Evolutionary conservation across 2,329 filamentous ascomycete genomes (phyloP).

Genomic region (Penicillium brasilianum): DNA sequence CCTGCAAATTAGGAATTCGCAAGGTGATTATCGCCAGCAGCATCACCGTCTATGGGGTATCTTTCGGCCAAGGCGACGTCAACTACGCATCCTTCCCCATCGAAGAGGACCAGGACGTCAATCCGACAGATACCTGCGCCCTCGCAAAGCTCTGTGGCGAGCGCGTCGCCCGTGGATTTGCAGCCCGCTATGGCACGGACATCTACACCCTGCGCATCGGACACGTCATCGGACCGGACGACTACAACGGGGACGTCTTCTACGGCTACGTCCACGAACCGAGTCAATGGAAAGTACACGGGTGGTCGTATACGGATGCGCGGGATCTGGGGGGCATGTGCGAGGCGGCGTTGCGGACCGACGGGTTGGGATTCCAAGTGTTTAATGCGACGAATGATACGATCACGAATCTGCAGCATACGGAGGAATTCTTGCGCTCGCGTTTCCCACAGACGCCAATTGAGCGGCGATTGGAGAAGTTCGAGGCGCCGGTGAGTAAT

Average conservation of each 20-base stretch:
- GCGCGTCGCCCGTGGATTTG: constrained; percentile 61
- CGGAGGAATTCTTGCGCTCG: constrained; percentile 57
- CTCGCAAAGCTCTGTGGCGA: constrained; percentile 66
- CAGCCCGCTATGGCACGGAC: constrained; percentile 59
- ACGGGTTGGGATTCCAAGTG: constrained; percentile 63
- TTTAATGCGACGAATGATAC: constrained; percentile 68
- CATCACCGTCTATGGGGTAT: constrained; percentile 67
- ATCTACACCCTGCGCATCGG: constrained; percentile 67
- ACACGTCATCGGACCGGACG: constrained; percentile 66
- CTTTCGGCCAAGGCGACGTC: constrained; percentile 63
- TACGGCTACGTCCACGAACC: constrained; percentile 58
- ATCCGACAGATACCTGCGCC: constrained; percentile 67
- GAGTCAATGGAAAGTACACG: constrained; percentile 60
- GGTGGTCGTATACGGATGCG: constrained; percentile 68
- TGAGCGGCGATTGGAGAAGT: constrained; percentile 61
- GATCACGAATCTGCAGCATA: constrained; percentile 58
- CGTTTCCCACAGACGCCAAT: constrained; percentile 56
- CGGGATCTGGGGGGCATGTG: constrained; percentile 67
- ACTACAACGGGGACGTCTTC: constrained; percentile 60
- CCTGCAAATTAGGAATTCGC: constrained; percentile 64
- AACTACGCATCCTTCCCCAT: constrained; percentile 64
- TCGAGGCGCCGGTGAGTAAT: constrained; percentile 66
- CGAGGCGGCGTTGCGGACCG: constrained; percentile 57
- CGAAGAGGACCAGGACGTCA: constrained; percentile 64
- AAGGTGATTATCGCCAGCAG: constrained; percentile 66